Percentiles rank a stretch among this genome's conserved stretches.
Evolutionary conservation across 83 land plant species (phyloP).

Genomic region (Picea abies): DNA sequence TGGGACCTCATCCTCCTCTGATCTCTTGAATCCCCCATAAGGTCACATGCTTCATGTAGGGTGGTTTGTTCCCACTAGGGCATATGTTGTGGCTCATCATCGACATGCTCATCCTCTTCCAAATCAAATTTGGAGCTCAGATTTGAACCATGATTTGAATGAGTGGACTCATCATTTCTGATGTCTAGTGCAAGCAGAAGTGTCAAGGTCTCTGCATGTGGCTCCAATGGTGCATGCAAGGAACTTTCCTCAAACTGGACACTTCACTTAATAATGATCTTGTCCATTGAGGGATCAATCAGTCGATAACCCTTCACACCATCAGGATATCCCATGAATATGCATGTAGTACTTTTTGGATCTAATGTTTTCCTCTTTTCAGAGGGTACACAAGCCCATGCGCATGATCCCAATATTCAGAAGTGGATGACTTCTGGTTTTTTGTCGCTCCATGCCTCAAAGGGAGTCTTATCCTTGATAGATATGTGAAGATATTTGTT

Average conservation of each 20-base stretch:
- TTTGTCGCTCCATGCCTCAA: background rate
- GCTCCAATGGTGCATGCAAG: no score
- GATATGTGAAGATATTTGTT: no score
- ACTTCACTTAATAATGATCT: background rate
- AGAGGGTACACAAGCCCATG: no score
- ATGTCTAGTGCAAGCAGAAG: background rate
- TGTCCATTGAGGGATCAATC: background rate
- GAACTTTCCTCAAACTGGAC: no score
- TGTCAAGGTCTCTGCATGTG: background rate
- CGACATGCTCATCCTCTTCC: background rate
- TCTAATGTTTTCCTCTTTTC: no score
- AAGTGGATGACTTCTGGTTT: background rate
- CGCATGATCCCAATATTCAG: no score
- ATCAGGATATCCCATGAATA: no score
- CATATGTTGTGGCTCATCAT: background rate
- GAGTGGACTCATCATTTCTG: no score
- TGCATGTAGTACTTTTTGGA: no score
- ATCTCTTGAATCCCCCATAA: background rate
- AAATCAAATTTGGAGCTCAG: no score
- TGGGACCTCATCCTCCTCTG: background rate
- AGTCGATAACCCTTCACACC: background rate
- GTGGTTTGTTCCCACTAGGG: background rate
- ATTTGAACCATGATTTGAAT: background rate
- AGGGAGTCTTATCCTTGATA: background rate
- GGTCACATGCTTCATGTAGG: background rate